Evolutionary conservation across 2,329 filamentous ascomycete species (phyloP), one percentile per base, ranked within the genome.

Genomic region (Alternaria rosae): DNA sequence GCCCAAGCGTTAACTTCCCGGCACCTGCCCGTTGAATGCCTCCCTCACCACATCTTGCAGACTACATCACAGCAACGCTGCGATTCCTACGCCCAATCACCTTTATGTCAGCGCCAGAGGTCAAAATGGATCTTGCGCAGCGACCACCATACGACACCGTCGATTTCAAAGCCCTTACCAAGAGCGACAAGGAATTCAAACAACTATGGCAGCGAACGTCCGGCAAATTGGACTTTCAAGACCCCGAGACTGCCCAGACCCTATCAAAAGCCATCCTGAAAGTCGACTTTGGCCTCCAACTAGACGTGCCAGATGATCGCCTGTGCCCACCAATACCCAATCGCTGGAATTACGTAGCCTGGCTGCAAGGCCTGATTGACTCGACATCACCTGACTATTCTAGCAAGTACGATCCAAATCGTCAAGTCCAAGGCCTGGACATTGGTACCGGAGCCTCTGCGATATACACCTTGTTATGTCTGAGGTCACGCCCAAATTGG

Each of bases 401-500:
- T 8, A 81, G 84, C 47, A 82, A 82, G 0, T 90, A 78, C 62
- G 70, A 74, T 17, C 76, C 81, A 0, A 80, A 85, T 3, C 81
- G 86, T n/a, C 80, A 84, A 43, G 83, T 93, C 3, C 76, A 85
- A 0, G 94, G 94, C 0, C 80, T 97, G 3, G 94, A 97, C 69
- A 90, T 97, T 64, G 95, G 95, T 42, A 96, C 93, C 1, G 95
- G 95, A 2, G 92, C 94, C 15, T 96, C 92, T 69, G 91, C 91
- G 70, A 97, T 99, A 70, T 99, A 98, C 75, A 91, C 94, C 3
- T 85, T 98, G 2, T 85, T 99, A 1, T 92, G 89, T 20, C 92
- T 91, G 69, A 79, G 84, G 0, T 87, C 91, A 61, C 85, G 92
- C 1, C 84, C 86, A 1, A 79, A 77, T 4, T 98, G 94, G 94